Evolutionary conservation across 495 filamentous ascomycete species (phyloP).

Genomic region (Astrothelium subdiscretum): DNA sequence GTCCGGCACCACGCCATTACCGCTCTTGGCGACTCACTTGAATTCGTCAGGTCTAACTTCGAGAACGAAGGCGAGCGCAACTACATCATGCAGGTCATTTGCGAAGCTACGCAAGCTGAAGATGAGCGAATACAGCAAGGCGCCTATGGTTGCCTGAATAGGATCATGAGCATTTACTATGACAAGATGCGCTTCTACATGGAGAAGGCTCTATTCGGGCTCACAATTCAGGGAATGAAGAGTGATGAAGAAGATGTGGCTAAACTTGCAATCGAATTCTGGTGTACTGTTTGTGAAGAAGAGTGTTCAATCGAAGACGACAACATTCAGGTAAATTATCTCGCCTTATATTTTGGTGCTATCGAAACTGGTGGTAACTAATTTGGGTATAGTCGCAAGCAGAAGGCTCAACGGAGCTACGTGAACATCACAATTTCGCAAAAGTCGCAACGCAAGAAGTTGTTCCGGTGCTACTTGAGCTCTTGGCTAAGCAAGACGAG

Average conservation of each 20-base stretch:
- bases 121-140: slow-evolving; percentile 87
- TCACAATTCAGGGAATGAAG: slow-evolving; percentile 99
- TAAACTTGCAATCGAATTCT: slow-evolving; percentile 97
- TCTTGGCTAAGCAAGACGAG: slow-evolving; percentile 94
- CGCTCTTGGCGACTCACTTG: slow-evolving; percentile 90
- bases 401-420: slow-evolving; percentile 64
- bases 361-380: neutral
- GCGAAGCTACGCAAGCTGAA: slow-evolving; percentile 88
- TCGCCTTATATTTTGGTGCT: neutral
- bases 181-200: slow-evolving; percentile 99
- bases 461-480: slow-evolving; percentile 74
- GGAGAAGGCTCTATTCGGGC: slow-evolving; percentile 97
- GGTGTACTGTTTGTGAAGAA: slow-evolving; percentile 98
- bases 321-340: slow-evolving; percentile 59
- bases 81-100: slow-evolving; percentile 99
- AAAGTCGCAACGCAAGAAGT: slow-evolving; percentile 83
- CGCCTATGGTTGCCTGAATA: slow-evolving; percentile 91
- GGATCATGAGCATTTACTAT: slow-evolving; percentile 96
- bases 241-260: slow-evolving; percentile 93
- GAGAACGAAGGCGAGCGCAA: slow-evolving; percentile 98
- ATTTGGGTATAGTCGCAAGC: slow-evolving; percentile 34
- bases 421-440: slow-evolving; percentile 85
- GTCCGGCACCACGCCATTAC: slow-evolving; percentile 86
- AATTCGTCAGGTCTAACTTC: slow-evolving; percentile 96
- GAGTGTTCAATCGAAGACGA: slow-evolving; percentile 96